A percentile compares a stretch with the other conserved stretches of the same genome.
Conservation (phyloP, 352 stramenopile genomes). For the Aphanomyces astaci region DNA sequence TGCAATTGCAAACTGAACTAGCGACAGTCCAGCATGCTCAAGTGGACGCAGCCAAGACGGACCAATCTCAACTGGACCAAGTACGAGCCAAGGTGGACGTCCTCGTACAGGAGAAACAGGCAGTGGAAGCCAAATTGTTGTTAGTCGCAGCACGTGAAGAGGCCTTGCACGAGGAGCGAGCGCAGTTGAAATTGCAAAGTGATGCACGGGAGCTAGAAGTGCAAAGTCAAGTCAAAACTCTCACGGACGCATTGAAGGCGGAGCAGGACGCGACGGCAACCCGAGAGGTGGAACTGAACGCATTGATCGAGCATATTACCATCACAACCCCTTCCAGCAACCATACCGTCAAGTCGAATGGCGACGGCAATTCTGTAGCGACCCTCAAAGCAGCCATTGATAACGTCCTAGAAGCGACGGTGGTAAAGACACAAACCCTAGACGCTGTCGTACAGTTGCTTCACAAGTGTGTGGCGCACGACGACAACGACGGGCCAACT, state of each 20-base stretch:
- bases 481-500: background rate
- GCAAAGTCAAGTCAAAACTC: background rate
- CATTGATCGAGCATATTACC: background rate
- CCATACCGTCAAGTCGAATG: no score
- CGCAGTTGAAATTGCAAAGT: background rate
- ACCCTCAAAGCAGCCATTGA: background rate
- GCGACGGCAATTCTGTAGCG: background rate
- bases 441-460: background rate
- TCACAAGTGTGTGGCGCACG: background rate
- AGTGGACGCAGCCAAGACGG: background rate
- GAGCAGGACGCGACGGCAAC: background rate
- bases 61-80: background rate
- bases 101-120: background rate
- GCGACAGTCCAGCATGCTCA: background rate
- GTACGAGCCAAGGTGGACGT: background rate
- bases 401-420: background rate
- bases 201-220: background rate
- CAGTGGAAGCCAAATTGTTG: background rate
- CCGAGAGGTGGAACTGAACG: background rate
- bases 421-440: background rate
- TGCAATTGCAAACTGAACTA: background rate
- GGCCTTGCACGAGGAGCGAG: background rate
- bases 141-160: background rate
- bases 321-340: no score
- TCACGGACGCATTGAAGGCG: background rate